Conservation (phyloP, 441 rosid species). For the Corymbia calophylla region DNA sequence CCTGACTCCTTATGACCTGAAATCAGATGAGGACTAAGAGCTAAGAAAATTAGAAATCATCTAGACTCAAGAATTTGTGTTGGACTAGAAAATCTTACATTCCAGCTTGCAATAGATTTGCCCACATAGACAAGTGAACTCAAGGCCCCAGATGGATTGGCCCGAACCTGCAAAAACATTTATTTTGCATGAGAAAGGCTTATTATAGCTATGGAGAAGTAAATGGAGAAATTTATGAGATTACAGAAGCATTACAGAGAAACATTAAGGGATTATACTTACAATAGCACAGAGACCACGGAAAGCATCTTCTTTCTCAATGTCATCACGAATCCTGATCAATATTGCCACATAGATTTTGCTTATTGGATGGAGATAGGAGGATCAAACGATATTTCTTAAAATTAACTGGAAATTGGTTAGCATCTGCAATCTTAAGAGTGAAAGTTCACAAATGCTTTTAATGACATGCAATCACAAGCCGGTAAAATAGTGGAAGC, state of each 20-base stretch:
- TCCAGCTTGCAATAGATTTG: slow-evolving; percentile 97
- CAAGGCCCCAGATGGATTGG: slow-evolving; percentile 88
- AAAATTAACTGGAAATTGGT: not conserved
- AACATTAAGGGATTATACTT: slow-evolving; percentile 11
- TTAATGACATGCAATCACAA: not conserved
- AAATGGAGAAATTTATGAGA: not conserved
- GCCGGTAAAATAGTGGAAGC: not conserved
- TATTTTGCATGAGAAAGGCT: not conserved
- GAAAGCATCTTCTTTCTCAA: slow-evolving; percentile 98
- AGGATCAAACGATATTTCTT: not conserved
- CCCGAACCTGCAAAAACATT: slow-evolving; percentile 53
- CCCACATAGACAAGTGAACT: slow-evolving; percentile 84
- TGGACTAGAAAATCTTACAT: slow-evolving; percentile 44
- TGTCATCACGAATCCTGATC: slow-evolving; percentile 86
- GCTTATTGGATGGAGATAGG: not conserved
- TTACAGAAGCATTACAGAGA: not conserved
- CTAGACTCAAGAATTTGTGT: not conserved
- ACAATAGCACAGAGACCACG: slow-evolving; percentile 98
- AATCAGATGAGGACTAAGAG: not conserved
- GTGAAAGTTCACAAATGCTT: not conserved
- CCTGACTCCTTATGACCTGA: slow-evolving; percentile 86
- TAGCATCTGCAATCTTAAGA: not conserved
- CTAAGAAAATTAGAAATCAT: not conserved
- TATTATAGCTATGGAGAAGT: not conserved
- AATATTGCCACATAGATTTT: not conserved